Conservation (phyloP, 805 yeast genomes). For the Saturnispora saitoi region DNA sequence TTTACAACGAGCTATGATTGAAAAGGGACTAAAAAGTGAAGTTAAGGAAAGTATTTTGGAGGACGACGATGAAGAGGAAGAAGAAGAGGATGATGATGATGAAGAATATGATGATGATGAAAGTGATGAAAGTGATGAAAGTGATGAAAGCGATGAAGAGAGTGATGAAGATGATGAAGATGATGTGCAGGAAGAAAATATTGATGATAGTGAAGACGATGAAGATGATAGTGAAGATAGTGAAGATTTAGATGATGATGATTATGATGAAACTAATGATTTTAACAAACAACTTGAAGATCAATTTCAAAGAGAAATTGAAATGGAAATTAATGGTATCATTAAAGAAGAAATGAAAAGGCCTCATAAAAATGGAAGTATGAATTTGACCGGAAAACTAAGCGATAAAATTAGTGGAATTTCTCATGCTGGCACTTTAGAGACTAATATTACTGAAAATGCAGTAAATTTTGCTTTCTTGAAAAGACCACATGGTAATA, state of each 20-base stretch:
- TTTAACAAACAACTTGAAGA: slow-evolving; percentile 23
- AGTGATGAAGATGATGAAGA: slow-evolving; percentile 20
- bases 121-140: slow-evolving; percentile 27
- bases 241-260: slow-evolving; percentile 15
- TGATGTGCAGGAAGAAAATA: slow-evolving; percentile 26
- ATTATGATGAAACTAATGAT: slow-evolving; percentile 25
- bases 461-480: slow-evolving; percentile 13
- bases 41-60: slow-evolving; percentile 18
- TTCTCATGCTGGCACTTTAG: slow-evolving; percentile 1
- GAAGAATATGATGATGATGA: slow-evolving; percentile 22
- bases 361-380: neutral
- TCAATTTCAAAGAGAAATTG: slow-evolving; percentile 31
- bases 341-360: slow-evolving; percentile 1
- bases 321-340: slow-evolving; percentile 45
- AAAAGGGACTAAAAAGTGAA: slow-evolving; percentile 11
- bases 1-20: slow-evolving; percentile 28
- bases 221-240: slow-evolving; percentile 27
- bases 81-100: slow-evolving; percentile 14
- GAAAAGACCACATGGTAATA: neutral
- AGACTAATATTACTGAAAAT: slow-evolving; percentile 24
- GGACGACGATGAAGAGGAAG: slow-evolving; percentile 13
- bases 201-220: slow-evolving; percentile 16
- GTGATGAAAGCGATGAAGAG: slow-evolving; percentile 22
- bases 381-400: neutral
- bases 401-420: neutral